Evolutionary conservation across 371 early-diverging fungal genomes (phyloP).

Genomic region (Aphelidium insulamus): DNA sequence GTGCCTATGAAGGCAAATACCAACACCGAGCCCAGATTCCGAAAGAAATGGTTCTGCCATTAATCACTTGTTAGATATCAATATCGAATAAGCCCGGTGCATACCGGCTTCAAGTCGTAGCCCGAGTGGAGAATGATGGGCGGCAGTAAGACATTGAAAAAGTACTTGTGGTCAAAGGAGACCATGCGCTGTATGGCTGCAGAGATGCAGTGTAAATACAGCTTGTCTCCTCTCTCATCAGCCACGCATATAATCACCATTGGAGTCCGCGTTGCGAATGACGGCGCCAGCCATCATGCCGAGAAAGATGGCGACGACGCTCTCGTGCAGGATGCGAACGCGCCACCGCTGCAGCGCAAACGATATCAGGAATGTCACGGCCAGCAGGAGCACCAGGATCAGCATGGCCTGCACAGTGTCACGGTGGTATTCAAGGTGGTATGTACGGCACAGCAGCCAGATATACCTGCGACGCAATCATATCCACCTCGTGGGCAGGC

Average conservation of each 20-base stretch:
- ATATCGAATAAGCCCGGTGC: background rate
- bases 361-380: too few relatives aligned
- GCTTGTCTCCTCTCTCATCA: too few relatives aligned
- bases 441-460: too few relatives aligned
- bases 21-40: slow-evolving; percentile 64
- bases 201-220: too few relatives aligned
- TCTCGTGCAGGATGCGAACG: slow-evolving; percentile 75
- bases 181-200: slow-evolving; percentile 61
- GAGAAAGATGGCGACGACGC: slow-evolving; percentile 70
- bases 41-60: slow-evolving; percentile 47
- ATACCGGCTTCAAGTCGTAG: slow-evolving; percentile 63
- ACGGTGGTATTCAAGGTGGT: too few relatives aligned
- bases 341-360: slow-evolving; percentile 56
- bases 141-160: slow-evolving; percentile 82
- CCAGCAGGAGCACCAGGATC: too few relatives aligned
- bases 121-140: slow-evolving; percentile 90
- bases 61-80: background rate
- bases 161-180: slow-evolving; percentile 69
- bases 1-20: slow-evolving; percentile 83
- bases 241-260: too few relatives aligned
- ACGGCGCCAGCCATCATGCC: slow-evolving; percentile 69
- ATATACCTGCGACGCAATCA: too few relatives aligned
- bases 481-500: too few relatives aligned
- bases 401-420: too few relatives aligned
- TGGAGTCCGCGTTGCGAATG: slow-evolving; percentile 44